Evolutionary conservation across 2,329 filamentous ascomycete species (phyloP).

Genomic region (Ophiostoma perfectum): DNA sequence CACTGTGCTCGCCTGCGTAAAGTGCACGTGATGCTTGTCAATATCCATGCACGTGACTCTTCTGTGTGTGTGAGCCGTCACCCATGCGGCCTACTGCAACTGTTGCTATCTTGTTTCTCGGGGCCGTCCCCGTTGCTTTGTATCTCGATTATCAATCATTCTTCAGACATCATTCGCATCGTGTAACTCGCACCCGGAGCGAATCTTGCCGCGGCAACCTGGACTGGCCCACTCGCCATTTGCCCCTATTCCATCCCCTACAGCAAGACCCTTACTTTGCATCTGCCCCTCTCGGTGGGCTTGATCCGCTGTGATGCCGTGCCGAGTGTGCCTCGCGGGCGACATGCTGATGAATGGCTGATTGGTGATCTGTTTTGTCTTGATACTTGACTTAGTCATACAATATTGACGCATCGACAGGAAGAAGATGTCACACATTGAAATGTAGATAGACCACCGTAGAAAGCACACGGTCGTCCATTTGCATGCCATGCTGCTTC

Average conservation of each 20-base stretch:
- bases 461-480: too few species aligned
- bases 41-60: background rate
- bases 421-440: too few species aligned
- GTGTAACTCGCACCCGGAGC: too few species aligned
- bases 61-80: background rate
- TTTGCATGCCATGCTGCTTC: too few species aligned
- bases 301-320: conserved; percentile 7
- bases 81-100: background rate
- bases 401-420: too few species aligned
- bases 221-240: background rate
- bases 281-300: conserved; percentile 3
- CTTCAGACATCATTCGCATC: background rate
- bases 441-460: too few species aligned
- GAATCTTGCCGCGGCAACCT: background rate
- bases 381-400: background rate
- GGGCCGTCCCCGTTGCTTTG: background rate
- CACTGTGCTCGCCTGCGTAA: background rate
- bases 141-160: background rate
- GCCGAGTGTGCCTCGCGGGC: background rate
- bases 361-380: background rate
- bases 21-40: background rate
- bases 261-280: background rate
- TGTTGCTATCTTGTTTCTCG: background rate
- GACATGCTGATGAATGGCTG: background rate
- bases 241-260: conserved; percentile 11